A percentile compares a stretch with the other conserved stretches of the same genome.
Evolutionary conservation across 805 yeast species (phyloP).

Genomic region (Kazachstania kunashirensis): DNA sequence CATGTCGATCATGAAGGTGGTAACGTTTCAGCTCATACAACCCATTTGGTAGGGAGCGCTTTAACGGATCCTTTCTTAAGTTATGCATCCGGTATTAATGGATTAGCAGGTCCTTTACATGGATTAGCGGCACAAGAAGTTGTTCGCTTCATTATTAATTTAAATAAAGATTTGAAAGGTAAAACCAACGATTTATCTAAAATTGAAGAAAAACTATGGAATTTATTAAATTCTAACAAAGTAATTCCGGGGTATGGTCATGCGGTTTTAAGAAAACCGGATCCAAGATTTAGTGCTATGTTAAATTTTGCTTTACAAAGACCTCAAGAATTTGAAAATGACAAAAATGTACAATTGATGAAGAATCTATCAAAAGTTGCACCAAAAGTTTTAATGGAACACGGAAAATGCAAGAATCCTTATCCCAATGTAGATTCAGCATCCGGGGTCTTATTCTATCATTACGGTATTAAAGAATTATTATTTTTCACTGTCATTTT

Average conservation of each 20-base stretch:
- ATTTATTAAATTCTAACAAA: slow-evolving; percentile 57
- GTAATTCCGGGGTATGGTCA: slow-evolving; percentile 87
- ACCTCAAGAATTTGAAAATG: slow-evolving; percentile 47
- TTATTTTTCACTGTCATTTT: slow-evolving; percentile 71
- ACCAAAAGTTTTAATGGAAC: slow-evolving; percentile 63
- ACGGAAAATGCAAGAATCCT: slow-evolving; percentile 81
- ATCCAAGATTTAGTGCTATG: slow-evolving; percentile 72
- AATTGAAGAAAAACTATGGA: slow-evolving; percentile 64
- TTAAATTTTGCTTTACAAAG: slow-evolving; percentile 52
- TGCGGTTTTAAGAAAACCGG: slow-evolving; percentile 75
- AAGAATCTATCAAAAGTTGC: slow-evolving; percentile 58
- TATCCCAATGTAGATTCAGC: slow-evolving; percentile 78
- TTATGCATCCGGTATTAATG: slow-evolving; percentile 70
- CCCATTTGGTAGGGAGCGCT: slow-evolving; percentile 78
- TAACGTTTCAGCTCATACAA: slow-evolving; percentile 77
- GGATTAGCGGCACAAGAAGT: slow-evolving; percentile 85
- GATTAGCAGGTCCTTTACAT: slow-evolving; percentile 80
- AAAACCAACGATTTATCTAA: slow-evolving; percentile 29
- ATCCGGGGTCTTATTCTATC: slow-evolving; percentile 69
- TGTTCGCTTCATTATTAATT: slow-evolving; percentile 50
- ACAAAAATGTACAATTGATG: slow-evolving; percentile 58
- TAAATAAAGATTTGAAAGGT: slow-evolving; percentile 45
- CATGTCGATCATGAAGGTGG: slow-evolving; percentile 90
- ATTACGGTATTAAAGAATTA: slow-evolving; percentile 68
- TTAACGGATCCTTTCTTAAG: slow-evolving; percentile 67